Evolutionary conservation across 495 filamentous ascomycete genomes (phyloP), one percentile per base, ranked within the genome.

Genomic region (Neurospora africana): DNA sequence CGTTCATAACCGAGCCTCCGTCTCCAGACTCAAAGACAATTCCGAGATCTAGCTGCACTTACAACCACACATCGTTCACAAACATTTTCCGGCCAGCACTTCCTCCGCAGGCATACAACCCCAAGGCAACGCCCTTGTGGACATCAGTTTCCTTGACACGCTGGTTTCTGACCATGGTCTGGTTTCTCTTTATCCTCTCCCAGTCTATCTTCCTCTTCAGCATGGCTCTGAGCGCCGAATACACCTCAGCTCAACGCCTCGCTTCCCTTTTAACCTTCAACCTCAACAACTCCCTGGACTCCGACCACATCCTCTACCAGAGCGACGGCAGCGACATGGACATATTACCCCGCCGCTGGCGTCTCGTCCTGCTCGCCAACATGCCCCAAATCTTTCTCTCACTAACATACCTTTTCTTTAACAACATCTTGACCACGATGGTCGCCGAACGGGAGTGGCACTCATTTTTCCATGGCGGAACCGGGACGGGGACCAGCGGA

Each of bases 311-410:
- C 19, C 19, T 44, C 7, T 44, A n/a, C 41, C 0, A 44, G 0
- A 21, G 0, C 19, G 8, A 21, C 21, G 21, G 21, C 43, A 44
- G 0, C 8, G 74, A 68, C 11, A 69, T 82, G 2, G 73, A 80
- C 61, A 36, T 53, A 10, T 76, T 73, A 15, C 17, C 40, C 23
- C 36, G 3, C 3, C 17, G 37, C 35, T 44, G 27, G 36, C 7
- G 39, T 2, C 30, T 70, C 43, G 80, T 83, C 7, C 33, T 82
- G 17, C 67, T 83, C 8, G 82, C 81, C 69, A 86, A 86, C 72
- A 68, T 75, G 5, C 84, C 84, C 0, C 85, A 88, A 68, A 67
- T 79, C 1, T 41, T 84, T 17, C 73, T 86, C 15, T 86, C 84
- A 8, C 68, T 81, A 17, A 72, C 79, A 7, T 86, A 87, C 71